These are phyloP conservation scores for Hypoxylon subgilvum DNA, from an alignment of 495 filamentous ascomycete genomes.

Conservation along the genomic window DNA sequence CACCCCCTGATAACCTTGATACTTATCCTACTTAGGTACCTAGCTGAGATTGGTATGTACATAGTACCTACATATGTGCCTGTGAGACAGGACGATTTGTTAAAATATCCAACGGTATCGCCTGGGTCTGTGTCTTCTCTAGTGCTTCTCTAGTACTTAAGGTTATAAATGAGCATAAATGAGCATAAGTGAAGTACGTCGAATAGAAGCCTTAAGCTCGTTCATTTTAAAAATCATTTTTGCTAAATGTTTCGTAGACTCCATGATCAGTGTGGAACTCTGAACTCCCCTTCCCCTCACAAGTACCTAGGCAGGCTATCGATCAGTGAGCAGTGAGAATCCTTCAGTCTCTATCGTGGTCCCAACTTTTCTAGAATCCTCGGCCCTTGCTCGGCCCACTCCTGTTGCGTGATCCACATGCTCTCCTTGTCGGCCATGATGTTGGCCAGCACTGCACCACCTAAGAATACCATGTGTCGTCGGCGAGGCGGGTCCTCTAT, in stretches of 20 bases:
- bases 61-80: no score
- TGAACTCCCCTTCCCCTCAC: constrained; percentile 2
- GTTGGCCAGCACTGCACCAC: constrained; percentile 94
- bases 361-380: constrained; percentile 89
- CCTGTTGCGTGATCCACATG: constrained; percentile 97
- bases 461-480: constrained; percentile 98
- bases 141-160: no score
- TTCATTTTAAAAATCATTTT: constrained; percentile 27
- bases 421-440: constrained; percentile 98
- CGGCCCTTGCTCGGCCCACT: constrained; percentile 95
- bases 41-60: no score
- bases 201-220: constrained; percentile 2
- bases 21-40: no score
- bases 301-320: no score
- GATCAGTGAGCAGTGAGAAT: no score
- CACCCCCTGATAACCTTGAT: no score
- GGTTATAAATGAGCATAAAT: no score
- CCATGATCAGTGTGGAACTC: constrained; percentile 20
- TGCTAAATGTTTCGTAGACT: constrained; percentile 34
- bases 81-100: no score
- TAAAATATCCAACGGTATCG: no score
- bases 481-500: constrained; percentile 97
- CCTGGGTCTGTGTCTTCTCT: no score
- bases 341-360: constrained; percentile 61
- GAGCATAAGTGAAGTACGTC: no score